phyloP scores from a whole-genome alignment of 768 basidiomycete genomes.

The Exsudoporus frostii region DNA sequence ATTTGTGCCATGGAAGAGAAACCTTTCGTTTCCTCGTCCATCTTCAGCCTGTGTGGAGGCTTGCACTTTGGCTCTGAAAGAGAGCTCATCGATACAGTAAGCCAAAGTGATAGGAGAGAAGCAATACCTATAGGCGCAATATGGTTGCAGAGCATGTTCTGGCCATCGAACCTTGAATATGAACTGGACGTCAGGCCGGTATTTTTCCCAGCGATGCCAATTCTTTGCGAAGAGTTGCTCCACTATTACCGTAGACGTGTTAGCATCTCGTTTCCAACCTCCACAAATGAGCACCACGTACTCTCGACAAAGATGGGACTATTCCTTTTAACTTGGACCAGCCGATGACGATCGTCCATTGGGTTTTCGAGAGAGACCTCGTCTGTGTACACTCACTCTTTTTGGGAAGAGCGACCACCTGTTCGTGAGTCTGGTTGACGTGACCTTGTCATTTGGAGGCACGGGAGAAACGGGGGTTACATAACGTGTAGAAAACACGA shows the following conservation, averaged over 20 bases:
- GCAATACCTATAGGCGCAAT: conserved; percentile 8
- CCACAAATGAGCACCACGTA: not conserved
- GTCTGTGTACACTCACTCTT: not conserved
- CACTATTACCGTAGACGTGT: not conserved
- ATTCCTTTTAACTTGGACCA: conserved; percentile 7
- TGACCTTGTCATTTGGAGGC: not conserved
- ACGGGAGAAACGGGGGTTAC: not conserved
- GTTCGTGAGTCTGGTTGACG: not conserved
- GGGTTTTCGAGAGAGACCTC: not conserved
- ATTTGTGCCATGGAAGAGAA: conserved; percentile 14
- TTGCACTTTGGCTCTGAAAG: conserved; percentile 7
- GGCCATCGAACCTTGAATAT: conserved; percentile 14
- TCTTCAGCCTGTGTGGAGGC: conserved; percentile 1
- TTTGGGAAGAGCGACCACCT: not conserved
- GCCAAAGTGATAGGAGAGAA: not conserved
- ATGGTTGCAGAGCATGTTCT: conserved; percentile 6
- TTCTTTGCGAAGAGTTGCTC: conserved; percentile 5
- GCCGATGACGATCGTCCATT: conserved; percentile 2
- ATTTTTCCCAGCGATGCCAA: conserved; percentile 11
- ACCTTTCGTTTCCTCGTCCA: conserved; percentile 9
- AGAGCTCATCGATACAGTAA: not conserved
- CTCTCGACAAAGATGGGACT: conserved; percentile 7
- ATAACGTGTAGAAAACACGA: not conserved
- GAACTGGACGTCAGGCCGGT: conserved; percentile 10
- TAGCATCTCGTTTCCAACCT: not conserved